Evolutionary conservation across 108 stramenopile species (phyloP).

Genomic region (Cyclotella atomus): DNA sequence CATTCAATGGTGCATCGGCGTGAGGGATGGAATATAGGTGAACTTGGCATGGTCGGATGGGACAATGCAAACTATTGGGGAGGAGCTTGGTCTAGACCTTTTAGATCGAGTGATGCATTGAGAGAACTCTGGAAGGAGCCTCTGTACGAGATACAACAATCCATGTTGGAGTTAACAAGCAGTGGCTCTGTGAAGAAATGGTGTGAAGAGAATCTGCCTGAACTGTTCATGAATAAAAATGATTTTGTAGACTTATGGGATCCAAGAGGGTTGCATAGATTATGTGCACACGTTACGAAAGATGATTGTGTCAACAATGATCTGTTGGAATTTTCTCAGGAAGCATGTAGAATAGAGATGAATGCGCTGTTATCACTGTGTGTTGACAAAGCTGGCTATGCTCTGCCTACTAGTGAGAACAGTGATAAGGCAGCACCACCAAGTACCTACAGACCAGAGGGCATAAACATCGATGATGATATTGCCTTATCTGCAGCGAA

Average conservation of each 20-base stretch:
- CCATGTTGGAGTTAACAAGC: neutral
- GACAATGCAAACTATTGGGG: slow-evolving; percentile 59
- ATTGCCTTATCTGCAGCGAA: slow-evolving; percentile 31
- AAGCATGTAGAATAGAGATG: slow-evolving; percentile 31
- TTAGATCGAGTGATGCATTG: neutral
- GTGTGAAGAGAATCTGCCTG: slow-evolving; percentile 11
- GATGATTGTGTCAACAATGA: neutral
- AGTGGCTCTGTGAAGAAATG: slow-evolving; percentile 2
- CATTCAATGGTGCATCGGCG: slow-evolving; percentile 57
- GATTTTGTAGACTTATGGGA: slow-evolving; percentile 17
- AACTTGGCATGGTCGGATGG: slow-evolving; percentile 61
- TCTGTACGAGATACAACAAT: neutral
- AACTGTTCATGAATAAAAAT: neutral
- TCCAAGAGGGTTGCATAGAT: slow-evolving; percentile 16
- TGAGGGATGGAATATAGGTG: slow-evolving; percentile 48
- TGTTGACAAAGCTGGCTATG: slow-evolving; percentile 37
- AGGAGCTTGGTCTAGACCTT: slow-evolving; percentile 15
- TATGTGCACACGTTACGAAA: slow-evolving; percentile 19
- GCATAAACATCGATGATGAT: slow-evolving; percentile 18
- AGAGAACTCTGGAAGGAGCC: slow-evolving; percentile 1
- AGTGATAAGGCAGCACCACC: neutral
- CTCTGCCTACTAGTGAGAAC: neutral
- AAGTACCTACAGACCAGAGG: no score
- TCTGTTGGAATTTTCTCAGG: slow-evolving; percentile 42
- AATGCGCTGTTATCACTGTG: slow-evolving; percentile 19